Evolutionary conservation across 1,139 yeast genomes (phyloP).

Genomic region (Pichia cactophila): DNA sequence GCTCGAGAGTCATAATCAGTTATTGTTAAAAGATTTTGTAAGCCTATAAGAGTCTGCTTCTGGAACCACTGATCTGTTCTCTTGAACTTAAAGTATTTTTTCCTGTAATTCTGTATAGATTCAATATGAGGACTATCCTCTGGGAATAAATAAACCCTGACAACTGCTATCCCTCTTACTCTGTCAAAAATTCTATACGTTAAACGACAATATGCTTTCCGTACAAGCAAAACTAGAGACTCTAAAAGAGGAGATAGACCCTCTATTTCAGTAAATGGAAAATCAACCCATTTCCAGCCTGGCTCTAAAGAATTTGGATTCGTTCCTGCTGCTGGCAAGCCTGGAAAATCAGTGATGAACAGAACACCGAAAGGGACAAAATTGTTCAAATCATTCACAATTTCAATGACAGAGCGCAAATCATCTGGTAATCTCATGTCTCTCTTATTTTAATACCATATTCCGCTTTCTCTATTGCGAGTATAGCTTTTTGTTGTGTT

Average conservation of each 20-base stretch:
- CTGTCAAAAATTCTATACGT: slow-evolving; percentile 33
- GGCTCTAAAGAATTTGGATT: slow-evolving; percentile 15
- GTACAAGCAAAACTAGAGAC: slow-evolving; percentile 36
- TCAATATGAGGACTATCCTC: slow-evolving; percentile 36
- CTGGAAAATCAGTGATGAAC: slow-evolving; percentile 36
- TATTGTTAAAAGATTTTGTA: slow-evolving; percentile 31
- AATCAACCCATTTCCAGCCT: slow-evolving; percentile 51
- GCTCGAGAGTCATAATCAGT: slow-evolving; percentile 34
- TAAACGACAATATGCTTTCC: slow-evolving; percentile 35
- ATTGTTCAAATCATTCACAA: slow-evolving; percentile 35
- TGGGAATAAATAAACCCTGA: slow-evolving; percentile 46
- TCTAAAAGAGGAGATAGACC: slow-evolving; percentile 18
- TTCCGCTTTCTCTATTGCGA: not conserved
- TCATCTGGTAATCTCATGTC: not conserved
- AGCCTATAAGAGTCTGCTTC: slow-evolving; percentile 26
- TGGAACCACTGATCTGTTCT: slow-evolving; percentile 27
- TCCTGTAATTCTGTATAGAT: slow-evolving; percentile 31
- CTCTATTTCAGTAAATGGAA: slow-evolving; percentile 20
- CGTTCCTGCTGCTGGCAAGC: slow-evolving; percentile 18
- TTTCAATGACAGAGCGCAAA: slow-evolving; percentile 2
- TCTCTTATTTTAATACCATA: not conserved
- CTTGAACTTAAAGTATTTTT: slow-evolving; percentile 23
- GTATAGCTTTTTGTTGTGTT: not conserved
- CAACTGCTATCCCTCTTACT: slow-evolving; percentile 17
- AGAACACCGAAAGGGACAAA: slow-evolving; percentile 45